Conservation (phyloP, 805 yeast species). For the Tetrapisispora phaffii region DNA sequence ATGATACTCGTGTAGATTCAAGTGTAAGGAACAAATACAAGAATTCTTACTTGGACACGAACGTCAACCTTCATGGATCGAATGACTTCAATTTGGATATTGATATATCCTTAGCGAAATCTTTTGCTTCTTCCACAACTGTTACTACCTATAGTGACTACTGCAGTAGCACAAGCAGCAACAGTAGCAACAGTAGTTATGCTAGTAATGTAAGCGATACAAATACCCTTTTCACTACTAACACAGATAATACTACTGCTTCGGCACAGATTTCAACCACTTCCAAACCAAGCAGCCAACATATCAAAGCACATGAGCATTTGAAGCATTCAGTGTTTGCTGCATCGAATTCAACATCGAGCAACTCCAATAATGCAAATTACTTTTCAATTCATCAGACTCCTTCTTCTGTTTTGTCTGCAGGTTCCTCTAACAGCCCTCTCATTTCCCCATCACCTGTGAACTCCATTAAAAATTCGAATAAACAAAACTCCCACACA, state of each 20-base stretch:
- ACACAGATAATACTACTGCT: not conserved
- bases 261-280: not conserved
- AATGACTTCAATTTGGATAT: constrained; percentile 21
- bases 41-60: constrained; percentile 3
- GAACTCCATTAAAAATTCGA: not conserved
- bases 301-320: not conserved
- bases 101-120: constrained; percentile 29
- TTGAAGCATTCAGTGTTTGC: not conserved
- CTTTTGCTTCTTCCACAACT: constrained; percentile 12
- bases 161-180: constrained; percentile 9
- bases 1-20: not conserved
- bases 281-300: not conserved
- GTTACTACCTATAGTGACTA: constrained; percentile 10
- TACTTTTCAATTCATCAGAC: not conserved
- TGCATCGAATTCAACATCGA: not conserved
- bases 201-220: constrained; percentile 9
- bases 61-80: not conserved
- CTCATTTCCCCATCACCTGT: not conserved
- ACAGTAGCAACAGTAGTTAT: constrained; percentile 11
- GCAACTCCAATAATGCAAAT: not conserved
- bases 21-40: constrained; percentile 1
- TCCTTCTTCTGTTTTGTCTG: not conserved
- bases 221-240: constrained; percentile 2
- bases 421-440: constrained; percentile 1
- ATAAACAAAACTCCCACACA: not conserved